Evolutionary conservation across 345 rosid genomes (phyloP), one percentile per base, ranked within the genome.

Genomic region (Acer saccharum): DNA sequence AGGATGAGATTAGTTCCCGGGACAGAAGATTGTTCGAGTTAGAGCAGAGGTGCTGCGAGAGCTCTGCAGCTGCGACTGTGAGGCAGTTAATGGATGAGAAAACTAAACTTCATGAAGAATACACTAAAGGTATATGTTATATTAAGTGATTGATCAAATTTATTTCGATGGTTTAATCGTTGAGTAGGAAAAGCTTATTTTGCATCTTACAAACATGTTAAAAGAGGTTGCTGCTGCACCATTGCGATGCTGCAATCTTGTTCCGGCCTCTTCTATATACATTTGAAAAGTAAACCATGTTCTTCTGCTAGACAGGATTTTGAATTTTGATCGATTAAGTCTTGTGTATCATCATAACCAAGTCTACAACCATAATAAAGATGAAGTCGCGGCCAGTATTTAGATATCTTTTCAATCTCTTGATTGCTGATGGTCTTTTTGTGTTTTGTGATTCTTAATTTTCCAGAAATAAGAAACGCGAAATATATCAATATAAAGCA

Each of bases 71-170:
- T 10, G 54, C 39, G 6, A 35, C 39, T 69, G 52, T 69, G 52
- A 25, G 66, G 20, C 63, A 13, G 57, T 55, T 76, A 78, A 69
- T 14, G 77, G 73, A 65, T 14, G 75, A 79, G 71, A 72, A 62
- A 17, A 25, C 10, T 4, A 58, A 12, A 60, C 43, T 76, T 48
- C 44, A 21, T 20, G 61, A 65, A 68, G 12, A 21, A 41, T 72
- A 52, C 52, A 44, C 14, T 9, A 18, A 41, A 74, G 79, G 81
- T 77, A 77, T 72, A 35, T 35, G 17, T 46, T 23, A 23, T 25
- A 35, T 0, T 6, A 23, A 29, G 68, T 62, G 25, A 63, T 63
- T 4, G 69, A 13, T 61, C 57, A 7, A 32, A 57, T 73, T 16
- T 32, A 58, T 72, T 46, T 70, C 14, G 18, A 55, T 4, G 43